phyloP scores from a whole-genome alignment of 202 grass and related monocot genomes.

The Saccharum hybrid region DNA sequence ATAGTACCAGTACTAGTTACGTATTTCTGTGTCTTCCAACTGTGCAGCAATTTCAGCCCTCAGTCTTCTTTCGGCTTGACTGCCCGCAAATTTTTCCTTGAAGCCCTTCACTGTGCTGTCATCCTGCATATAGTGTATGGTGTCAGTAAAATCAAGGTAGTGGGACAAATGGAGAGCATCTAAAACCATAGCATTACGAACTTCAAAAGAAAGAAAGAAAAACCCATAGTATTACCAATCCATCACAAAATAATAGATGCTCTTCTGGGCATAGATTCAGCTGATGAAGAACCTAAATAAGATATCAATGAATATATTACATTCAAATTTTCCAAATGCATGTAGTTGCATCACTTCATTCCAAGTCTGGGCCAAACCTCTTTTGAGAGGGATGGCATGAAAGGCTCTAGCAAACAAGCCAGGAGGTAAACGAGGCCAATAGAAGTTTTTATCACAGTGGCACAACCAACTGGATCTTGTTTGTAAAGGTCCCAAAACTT shows the following conservation, averaged over 20 bases:
- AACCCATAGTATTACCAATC: conserved; percentile 49
- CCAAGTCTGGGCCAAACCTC: conserved; percentile 49
- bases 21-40: conserved; percentile 44
- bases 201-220: background rate
- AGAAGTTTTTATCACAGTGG: conserved; percentile 63
- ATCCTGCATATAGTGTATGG: conserved; percentile 44
- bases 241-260: conserved; percentile 65
- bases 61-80: conserved; percentile 53
- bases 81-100: conserved; percentile 53
- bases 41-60: conserved; percentile 47
- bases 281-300: conserved; percentile 64
- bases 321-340: conserved; percentile 8
- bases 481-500: conserved; percentile 94
- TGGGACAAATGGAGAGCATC: conserved; percentile 22
- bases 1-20: conserved; percentile 18
- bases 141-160: conserved; percentile 26
- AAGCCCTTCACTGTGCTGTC: conserved; percentile 44
- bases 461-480: conserved; percentile 68
- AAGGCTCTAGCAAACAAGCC: conserved; percentile 86
- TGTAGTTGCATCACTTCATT: conserved; percentile 12
- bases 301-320: background rate
- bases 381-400: conserved; percentile 86
- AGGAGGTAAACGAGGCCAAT: conserved; percentile 87
- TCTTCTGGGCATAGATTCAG: conserved; percentile 67
- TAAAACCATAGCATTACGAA: background rate